These are phyloP conservation scores for Sordariomycetes sp. DNA, from an alignment of 2,329 filamentous ascomycete species.

Conservation along the genomic window DNA sequence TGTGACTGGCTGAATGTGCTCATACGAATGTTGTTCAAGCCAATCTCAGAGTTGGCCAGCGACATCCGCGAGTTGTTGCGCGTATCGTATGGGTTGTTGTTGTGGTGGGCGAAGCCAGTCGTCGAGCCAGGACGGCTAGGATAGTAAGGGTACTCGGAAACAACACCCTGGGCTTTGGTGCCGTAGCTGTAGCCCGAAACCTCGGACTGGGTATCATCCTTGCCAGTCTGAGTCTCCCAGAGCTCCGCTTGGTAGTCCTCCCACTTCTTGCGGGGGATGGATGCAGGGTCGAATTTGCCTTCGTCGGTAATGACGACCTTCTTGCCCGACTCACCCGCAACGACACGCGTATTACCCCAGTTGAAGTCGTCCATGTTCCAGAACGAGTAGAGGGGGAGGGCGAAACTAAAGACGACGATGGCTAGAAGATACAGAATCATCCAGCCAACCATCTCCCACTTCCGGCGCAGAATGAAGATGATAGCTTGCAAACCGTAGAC, in stretches of 20 bases:
- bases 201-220: slow-evolving; percentile 74
- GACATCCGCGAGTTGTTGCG: slow-evolving; percentile 60
- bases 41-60: slow-evolving; percentile 65
- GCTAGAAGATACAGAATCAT: slow-evolving; percentile 94
- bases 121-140: slow-evolving; percentile 48
- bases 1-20: slow-evolving; percentile 53
- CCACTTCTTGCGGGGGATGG: slow-evolving; percentile 97
- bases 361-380: slow-evolving; percentile 99
- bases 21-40: slow-evolving; percentile 36
- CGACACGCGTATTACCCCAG: slow-evolving; percentile 97
- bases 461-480: slow-evolving; percentile 91
- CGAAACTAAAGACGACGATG: slow-evolving; percentile 85
- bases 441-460: slow-evolving; percentile 99
- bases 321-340: slow-evolving; percentile 86
- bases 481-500: slow-evolving; percentile 96
- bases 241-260: slow-evolving; percentile 97
- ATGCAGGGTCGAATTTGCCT: slow-evolving; percentile 90
- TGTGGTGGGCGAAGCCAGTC: slow-evolving; percentile 32
- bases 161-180: slow-evolving; percentile 62
- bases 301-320: slow-evolving; percentile 93
- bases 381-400: slow-evolving; percentile 86
- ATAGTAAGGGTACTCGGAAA: slow-evolving; percentile 64
- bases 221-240: slow-evolving; percentile 87
- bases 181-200: slow-evolving; percentile 90
- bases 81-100: slow-evolving; percentile 43